phyloP scores from a whole-genome alignment of 202 grass and related monocot genomes.

The Dendrocalamus latiflorus region DNA sequence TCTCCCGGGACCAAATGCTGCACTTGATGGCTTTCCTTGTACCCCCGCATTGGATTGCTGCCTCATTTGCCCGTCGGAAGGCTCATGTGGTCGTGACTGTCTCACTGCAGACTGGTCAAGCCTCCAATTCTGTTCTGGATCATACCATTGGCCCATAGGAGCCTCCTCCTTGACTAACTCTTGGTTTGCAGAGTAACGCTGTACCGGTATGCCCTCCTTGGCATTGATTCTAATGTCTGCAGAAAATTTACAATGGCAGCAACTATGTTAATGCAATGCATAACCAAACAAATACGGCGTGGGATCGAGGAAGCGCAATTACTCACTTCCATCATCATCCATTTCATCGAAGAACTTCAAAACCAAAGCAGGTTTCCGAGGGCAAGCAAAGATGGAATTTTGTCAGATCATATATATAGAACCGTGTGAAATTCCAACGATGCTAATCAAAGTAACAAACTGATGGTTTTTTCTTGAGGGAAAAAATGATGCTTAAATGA shows the following conservation, averaged over 20 bases:
- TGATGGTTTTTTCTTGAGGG: background rate
- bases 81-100: conserved; percentile 20
- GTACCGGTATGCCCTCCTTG: conserved; percentile 14
- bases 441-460: background rate
- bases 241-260: background rate
- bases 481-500: background rate
- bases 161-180: conserved; percentile 14
- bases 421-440: background rate
- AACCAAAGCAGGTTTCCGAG: conserved; percentile 30
- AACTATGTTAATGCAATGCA: background rate
- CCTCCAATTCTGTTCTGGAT: conserved; percentile 47
- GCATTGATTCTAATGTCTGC: conserved; percentile 29
- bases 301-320: conserved; percentile 2
- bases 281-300: background rate
- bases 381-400: conserved; percentile 9
- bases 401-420: conserved; percentile 24
- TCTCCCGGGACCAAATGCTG: conserved; percentile 22
- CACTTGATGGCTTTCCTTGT: conserved; percentile 23
- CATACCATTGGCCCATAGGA: conserved; percentile 18
- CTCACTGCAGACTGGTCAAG: conserved; percentile 25
- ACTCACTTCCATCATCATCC: conserved; percentile 91
- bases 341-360: conserved; percentile 72
- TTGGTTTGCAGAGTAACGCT: conserved; percentile 7
- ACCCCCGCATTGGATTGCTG: conserved; percentile 11
- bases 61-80: conserved; percentile 25